These are phyloP conservation scores for Botrytis galanthina DNA, from an alignment of 2,329 filamentous ascomycete species.

Conservation along the genomic window DNA sequence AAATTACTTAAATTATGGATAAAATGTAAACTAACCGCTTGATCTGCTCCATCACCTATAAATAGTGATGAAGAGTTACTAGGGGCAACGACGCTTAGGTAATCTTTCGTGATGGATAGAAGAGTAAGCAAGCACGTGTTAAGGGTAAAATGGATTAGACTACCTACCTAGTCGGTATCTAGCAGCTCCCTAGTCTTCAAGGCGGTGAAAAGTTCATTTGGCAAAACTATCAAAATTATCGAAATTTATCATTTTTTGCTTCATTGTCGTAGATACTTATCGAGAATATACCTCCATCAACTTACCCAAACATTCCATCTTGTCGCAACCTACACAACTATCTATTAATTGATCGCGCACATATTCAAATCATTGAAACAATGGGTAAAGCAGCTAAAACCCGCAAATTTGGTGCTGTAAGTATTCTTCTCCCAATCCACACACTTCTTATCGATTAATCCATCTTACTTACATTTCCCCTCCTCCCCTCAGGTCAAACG, in stretches of 20 bases:
- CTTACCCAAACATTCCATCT: neutral
- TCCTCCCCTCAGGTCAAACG: constrained; percentile 60
- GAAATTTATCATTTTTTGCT: constrained; percentile 21
- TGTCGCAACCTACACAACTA: neutral
- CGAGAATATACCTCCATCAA: neutral
- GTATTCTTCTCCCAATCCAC: constrained; percentile 24
- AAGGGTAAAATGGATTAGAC: neutral
- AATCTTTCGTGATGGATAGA: neutral
- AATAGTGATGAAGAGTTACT: constrained; percentile 14
- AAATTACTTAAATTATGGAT: neutral
- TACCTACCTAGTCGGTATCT: too few species aligned
- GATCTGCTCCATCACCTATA: neutral
- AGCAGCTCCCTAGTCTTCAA: neutral
- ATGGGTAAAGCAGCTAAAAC: constrained; percentile 93
- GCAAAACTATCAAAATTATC: constrained; percentile 18
- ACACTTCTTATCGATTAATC: constrained; percentile 25
- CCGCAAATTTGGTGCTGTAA: constrained; percentile 78
- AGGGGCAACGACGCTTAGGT: neutral
- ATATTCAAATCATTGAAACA: neutral
- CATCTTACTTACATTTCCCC: constrained; percentile 15
- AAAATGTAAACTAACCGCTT: neutral
- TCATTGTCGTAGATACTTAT: neutral
- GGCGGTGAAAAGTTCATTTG: neutral
- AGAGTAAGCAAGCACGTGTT: neutral
- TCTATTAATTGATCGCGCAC: neutral